Base-by-base conservation (phyloP, 495 filamentous ascomycete species). In the Podospora anserina region DNA sequence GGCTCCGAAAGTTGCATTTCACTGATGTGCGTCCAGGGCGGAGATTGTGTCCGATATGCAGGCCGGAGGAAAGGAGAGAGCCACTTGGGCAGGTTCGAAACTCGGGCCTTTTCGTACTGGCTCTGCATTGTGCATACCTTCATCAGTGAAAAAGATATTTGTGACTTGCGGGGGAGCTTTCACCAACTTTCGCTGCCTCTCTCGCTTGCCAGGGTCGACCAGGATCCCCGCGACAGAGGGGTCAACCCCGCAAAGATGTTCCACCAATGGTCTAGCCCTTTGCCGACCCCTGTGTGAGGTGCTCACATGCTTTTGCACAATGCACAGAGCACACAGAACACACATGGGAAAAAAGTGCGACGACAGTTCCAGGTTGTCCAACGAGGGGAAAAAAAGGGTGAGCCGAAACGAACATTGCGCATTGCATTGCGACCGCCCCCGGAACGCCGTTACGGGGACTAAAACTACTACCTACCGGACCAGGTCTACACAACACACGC, bases 181-280 rank as follows among this genome's bases (percentile, higher is more conserved):
- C 7, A 4, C 30, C 28, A 39, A 53, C 59, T 63, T 58, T 70
- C 49, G 30, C 30, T 54, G 32, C 60, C 56, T 70, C n/a, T 23
- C n/a, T 58, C 55, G 55, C 55, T 58, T 58, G 6, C 34, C 30
- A 49, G n/a, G 27, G 32, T 44, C 69, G 65, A 70, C 57, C 61
- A 67, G n/a, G 54, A 32, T 60, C 59, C 69, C 69, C 66, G 56
- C 63, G 61, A 32, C 18, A 18, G 32, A 18, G 27, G 39, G n/a
- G 26, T 49, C 27, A 18, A 32, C 20, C 27, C 61, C 61, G 27
- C 61, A 49, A 28, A 71, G 49, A 55, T 64, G 34, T 67, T 67
- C 70, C 70, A 69, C 70, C 70, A 71, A 71, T 69, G 20, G 63
- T 6, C 63, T 32, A 54, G 32, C 34, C 19, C 30, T 23, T 9